phyloP scores from a whole-genome alignment of 1,139 yeast species.

The Suhomyces terraborum region DNA sequence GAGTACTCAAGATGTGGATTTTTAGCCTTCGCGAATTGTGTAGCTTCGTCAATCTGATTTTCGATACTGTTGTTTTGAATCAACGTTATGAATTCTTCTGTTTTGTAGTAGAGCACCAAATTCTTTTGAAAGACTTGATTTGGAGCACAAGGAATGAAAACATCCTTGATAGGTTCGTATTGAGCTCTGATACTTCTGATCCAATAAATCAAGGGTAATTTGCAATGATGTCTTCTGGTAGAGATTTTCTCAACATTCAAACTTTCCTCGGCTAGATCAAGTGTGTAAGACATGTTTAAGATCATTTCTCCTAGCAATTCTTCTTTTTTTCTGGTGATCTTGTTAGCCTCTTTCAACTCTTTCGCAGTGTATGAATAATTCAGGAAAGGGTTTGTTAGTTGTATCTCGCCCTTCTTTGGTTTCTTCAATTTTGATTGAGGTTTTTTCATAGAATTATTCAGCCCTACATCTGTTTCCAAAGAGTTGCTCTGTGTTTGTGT shows the following conservation, averaged over 20 bases:
- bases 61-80: conserved; percentile 31
- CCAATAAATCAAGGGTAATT: conserved; percentile 39
- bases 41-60: conserved; percentile 23
- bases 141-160: conserved; percentile 55
- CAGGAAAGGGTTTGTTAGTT: conserved; percentile 8
- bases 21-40: conserved; percentile 19
- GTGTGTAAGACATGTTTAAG: conserved; percentile 31
- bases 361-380: conserved; percentile 24
- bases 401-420: neutral
- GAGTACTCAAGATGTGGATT: conserved; percentile 16
- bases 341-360: conserved; percentile 53
- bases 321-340: conserved; percentile 47
- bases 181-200: conserved; percentile 37
- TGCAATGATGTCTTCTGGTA: conserved; percentile 18
- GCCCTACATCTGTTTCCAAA: neutral
- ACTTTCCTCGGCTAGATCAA: conserved; percentile 16
- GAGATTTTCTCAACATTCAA: conserved; percentile 18
- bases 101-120: conserved; percentile 47
- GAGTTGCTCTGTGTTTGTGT: neutral
- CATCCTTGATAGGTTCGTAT: conserved; percentile 48
- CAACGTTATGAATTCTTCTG: conserved; percentile 43
- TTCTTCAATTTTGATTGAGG: neutral
- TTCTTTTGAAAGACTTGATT: conserved; percentile 44
- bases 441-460: neutral
- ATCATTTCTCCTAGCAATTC: conserved; percentile 55